Evolutionary conservation across 163 green algal species (phyloP), one percentile per base, ranked within the genome.

Genomic region (Chloroidium sp.): DNA sequence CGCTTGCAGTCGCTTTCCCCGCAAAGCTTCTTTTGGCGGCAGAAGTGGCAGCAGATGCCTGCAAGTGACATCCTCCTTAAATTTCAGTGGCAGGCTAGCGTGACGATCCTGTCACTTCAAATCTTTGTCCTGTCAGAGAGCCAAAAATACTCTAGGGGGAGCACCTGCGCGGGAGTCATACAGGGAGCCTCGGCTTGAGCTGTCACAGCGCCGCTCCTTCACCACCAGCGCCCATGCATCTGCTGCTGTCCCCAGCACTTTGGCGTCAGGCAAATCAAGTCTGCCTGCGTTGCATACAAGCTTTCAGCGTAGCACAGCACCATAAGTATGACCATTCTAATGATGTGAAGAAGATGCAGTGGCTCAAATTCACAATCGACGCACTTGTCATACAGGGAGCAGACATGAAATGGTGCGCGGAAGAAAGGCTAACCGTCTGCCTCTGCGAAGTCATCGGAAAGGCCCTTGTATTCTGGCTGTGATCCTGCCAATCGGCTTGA

Each of bases 21-120:
- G 80, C 91, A 95, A 78, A 94, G 85, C 90, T 91, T 94, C 86
- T 95, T 95, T 88, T 95, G 91, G 3, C 91, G 84, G 86, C 91
- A 93, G 82, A 95, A 95, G 83, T 95, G 90, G 89, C 91, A 95
- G 60, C 82, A 89, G 85, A 94, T 89, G 75, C 91, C 91, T 84
- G 80, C 74, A 76, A n/a, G 10, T 8, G 59, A 74, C 57, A 62
- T 36, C 69, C 12, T 75, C 59, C 68, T 3, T 6, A 8, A 3
- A 59, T 59, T 12, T 12, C 2, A 78, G n/a, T 62, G 6, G 57
- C 57, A 6, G 2, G 75, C 3, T 4, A 4, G 4, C 6, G 8
- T 59, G 6, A 69, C 76, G 60, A 69, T 4, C 2, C 12, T 58
- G 1, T 79, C 6, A 2, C 59, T 59, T 36, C 36, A 36, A 36